Percentiles rank a stretch among this genome's conserved stretches.
phyloP scores from a whole-genome alignment of 208 protist genomes.

The Leishmania amazonensis region DNA sequence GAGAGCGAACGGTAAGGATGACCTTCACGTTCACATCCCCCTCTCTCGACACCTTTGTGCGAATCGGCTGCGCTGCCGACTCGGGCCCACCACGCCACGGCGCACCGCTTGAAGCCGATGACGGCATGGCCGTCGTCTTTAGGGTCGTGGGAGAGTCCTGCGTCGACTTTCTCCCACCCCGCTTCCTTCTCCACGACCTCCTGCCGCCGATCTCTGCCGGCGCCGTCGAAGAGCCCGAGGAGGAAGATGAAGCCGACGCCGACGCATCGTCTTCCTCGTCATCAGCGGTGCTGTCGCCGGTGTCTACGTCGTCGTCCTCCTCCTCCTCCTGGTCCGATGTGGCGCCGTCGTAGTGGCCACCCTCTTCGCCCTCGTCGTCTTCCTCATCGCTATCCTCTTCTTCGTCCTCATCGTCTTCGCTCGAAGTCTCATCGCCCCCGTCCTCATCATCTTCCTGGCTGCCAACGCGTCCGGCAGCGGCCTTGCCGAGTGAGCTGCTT shows the following conservation, averaged over 20 bases:
- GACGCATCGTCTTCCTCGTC: constrained; percentile 25
- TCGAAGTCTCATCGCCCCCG: constrained; percentile 19
- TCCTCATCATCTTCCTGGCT: constrained; percentile 23
- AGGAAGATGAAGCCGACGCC: not conserved
- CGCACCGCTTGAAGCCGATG: not conserved
- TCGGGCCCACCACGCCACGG: not conserved
- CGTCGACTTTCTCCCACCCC: not conserved
- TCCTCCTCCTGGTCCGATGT: constrained; percentile 7
- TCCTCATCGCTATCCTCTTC: constrained; percentile 22
- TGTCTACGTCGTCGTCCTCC: constrained; percentile 18
- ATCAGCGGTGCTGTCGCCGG: constrained; percentile 19
- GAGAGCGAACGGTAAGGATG: constrained; percentile 38
- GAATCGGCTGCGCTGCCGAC: constrained; percentile 29
- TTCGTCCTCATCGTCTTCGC: constrained; percentile 19
- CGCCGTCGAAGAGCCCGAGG: not conserved
- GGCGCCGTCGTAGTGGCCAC: constrained; percentile 25
- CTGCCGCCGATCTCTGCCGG: not conserved
- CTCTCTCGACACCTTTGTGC: constrained; percentile 75
- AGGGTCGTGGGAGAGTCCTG: not conserved
- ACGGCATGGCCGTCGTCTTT: not conserved
- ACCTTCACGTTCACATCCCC: constrained; percentile 82
- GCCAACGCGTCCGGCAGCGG: constrained; percentile 8
- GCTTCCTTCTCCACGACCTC: not conserved
- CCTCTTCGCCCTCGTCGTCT: constrained; percentile 28
- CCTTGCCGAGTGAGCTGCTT: not conserved